These are phyloP conservation scores for Sordaria brevicollis DNA, from an alignment of 495 filamentous ascomycete genomes.

Conservation along the genomic window DNA sequence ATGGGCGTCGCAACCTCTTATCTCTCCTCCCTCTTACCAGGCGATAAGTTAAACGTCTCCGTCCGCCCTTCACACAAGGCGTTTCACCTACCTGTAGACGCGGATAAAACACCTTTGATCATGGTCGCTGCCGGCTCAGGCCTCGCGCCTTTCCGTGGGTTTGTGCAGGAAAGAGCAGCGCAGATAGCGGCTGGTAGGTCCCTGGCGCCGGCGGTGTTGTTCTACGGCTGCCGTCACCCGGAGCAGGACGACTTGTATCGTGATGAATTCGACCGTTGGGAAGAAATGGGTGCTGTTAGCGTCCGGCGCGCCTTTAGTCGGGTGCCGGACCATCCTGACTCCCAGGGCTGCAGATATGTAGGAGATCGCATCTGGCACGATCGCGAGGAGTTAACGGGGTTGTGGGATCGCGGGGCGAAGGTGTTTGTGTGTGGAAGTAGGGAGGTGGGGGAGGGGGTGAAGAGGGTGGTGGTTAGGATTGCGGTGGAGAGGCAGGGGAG, in stretches of 20 bases:
- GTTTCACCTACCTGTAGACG: conserved; percentile 57
- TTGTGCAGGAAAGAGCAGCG: conserved; percentile 55
- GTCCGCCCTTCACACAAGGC: conserved; percentile 47
- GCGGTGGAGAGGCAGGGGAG: conserved; percentile 40
- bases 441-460: conserved; percentile 50
- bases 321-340: conserved; percentile 3
- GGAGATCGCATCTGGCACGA: conserved; percentile 51
- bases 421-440: conserved; percentile 60
- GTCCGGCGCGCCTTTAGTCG: conserved; percentile 48
- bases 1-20: conserved; percentile 51
- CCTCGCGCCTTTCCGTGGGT: conserved; percentile 60
- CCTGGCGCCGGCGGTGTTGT: conserved; percentile 51
- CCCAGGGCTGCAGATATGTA: conserved; percentile 43
- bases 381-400: conserved; percentile 34
- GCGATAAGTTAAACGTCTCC: conserved; percentile 51
- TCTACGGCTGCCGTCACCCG: conserved; percentile 51
- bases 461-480: conserved; percentile 31
- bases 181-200: conserved; percentile 40
- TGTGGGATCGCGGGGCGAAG: conserved; percentile 51
- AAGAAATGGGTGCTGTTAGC: conserved; percentile 44
- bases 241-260: conserved; percentile 51
- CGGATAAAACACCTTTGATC: conserved; percentile 53
- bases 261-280: conserved; percentile 50
- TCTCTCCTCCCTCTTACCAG: conserved; percentile 46
- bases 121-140: conserved; percentile 48